Conservation (phyloP, 331 rosid genomes). For the Telfairia occidentalis region DNA sequence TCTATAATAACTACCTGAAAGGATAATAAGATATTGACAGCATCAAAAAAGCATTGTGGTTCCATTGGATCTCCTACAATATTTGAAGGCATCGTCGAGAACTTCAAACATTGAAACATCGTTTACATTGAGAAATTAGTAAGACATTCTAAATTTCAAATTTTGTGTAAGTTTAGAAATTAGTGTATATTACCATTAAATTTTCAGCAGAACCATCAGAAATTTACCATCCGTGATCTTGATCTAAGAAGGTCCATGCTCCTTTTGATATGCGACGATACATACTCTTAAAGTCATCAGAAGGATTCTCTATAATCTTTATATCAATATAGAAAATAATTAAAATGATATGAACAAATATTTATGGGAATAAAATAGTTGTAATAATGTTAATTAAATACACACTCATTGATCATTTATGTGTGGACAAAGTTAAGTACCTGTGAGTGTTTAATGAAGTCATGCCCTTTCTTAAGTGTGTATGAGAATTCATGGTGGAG, state of each 20-base stretch:
- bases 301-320: conserved; percentile 38
- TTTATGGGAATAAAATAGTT: neutral
- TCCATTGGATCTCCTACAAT: conserved; percentile 62
- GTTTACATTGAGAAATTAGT: neutral
- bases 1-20: conserved; percentile 30
- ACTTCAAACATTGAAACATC: conserved; percentile 37
- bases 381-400: neutral
- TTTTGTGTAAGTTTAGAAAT: neutral
- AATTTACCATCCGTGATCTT: conserved; percentile 70
- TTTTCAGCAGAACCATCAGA: conserved; percentile 73
- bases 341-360: neutral
- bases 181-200: conserved; percentile 29
- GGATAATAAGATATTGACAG: conserved; percentile 47
- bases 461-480: conserved; percentile 39
- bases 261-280: conserved; percentile 72
- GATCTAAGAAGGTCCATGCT: conserved; percentile 77
- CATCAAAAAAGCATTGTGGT: conserved; percentile 44
- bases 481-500: conserved; percentile 30
- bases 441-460: conserved; percentile 61
- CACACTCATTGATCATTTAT: neutral
- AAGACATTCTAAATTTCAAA: neutral
- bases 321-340: neutral
- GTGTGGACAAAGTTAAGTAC: neutral
- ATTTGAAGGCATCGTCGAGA: conserved; percentile 42
- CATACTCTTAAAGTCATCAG: conserved; percentile 40